Evolutionary conservation across 306 rosid species (phyloP), one percentile per base, ranked within the genome.

Genomic region (Pyrus pyrifolia): DNA sequence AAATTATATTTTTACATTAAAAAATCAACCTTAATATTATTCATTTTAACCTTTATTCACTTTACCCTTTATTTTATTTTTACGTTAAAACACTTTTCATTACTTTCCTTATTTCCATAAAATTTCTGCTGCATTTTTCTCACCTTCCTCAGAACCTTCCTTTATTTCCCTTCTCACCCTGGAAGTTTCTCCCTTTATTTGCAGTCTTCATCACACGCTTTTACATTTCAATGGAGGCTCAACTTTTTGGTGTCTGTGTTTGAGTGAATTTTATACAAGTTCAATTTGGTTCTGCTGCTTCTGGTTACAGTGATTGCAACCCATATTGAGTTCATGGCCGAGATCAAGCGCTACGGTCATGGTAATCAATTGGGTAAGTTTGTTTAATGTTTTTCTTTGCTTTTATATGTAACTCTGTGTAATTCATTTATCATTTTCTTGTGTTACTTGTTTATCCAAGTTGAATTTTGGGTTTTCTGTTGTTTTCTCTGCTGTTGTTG

Each of bases 291-390:
- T 66, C 44, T 29, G 8, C 31, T 33, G 31, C 17, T 51, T 3
- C 30, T 35, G 29, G 11, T 53, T 63, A 21, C 76, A 53, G 40
- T 44, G 69, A 35, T 70, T 31, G 4, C 63, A 68, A 33, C 11
- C 60, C 72, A 1, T 40, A 60, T 40, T 57, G 51, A 27, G 15
- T 63, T 83, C 82, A 86, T 88, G 89, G 88, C 84, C 23, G 89
- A 84, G 9, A 58, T 33, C 71, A 78, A 84, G 83, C 85, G 83
- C 33, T 72, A 60, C 60, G 81, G 53, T 75, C 81, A 82, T 52
- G 79, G 71, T 19, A 84, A 77, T 63, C 89, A 80, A 30, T 62
- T 75, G 15, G 87, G 89, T 88, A 59, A 65, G 81, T 67, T 29
- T 57, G 33, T 42, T 42, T 42, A 42, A 8, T n/a, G 58, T 19